A percentile compares a stretch with the other conserved stretches of the same genome.
phyloP scores from a whole-genome alignment of 345 rosid species.

The Hibiscus trionum region DNA sequence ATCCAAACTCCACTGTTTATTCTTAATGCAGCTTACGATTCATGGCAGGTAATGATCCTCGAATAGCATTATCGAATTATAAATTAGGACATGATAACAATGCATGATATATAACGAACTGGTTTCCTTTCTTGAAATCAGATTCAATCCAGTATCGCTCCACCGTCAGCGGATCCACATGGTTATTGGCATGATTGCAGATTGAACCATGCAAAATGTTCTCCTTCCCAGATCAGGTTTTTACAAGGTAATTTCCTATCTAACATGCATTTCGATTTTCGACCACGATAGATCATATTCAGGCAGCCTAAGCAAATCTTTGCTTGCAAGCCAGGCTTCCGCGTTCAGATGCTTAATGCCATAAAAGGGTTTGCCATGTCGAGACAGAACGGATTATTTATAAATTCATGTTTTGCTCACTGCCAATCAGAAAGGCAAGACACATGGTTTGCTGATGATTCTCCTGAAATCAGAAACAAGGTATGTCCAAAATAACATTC shows the following conservation, averaged over 20 bases:
- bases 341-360: conserved; percentile 65
- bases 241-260: conserved; percentile 52
- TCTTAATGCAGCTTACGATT: conserved; percentile 87
- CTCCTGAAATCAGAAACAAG: conserved; percentile 70
- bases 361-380: conserved; percentile 56
- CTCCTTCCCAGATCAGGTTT: conserved; percentile 51
- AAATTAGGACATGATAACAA: background rate
- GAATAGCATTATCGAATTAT: background rate
- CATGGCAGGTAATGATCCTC: conserved; percentile 77
- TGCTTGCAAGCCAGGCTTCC: conserved; percentile 43
- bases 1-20: conserved; percentile 72
- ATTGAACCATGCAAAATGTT: conserved; percentile 62
- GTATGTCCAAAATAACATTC: conserved; percentile 27
- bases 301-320: background rate
- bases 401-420: conserved; percentile 91
- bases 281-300: background rate
- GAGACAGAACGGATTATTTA: conserved; percentile 62
- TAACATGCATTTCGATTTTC: background rate
- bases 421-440: conserved; percentile 96
- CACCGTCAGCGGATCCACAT: conserved; percentile 74
- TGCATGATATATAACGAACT: background rate
- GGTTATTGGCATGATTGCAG: conserved; percentile 86
- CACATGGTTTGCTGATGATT: conserved; percentile 83
- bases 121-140: conserved; percentile 24
- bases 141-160: conserved; percentile 91